Evolutionary conservation across 306 rosid genomes (phyloP).

Genomic region (Vachellia collinsii): DNA sequence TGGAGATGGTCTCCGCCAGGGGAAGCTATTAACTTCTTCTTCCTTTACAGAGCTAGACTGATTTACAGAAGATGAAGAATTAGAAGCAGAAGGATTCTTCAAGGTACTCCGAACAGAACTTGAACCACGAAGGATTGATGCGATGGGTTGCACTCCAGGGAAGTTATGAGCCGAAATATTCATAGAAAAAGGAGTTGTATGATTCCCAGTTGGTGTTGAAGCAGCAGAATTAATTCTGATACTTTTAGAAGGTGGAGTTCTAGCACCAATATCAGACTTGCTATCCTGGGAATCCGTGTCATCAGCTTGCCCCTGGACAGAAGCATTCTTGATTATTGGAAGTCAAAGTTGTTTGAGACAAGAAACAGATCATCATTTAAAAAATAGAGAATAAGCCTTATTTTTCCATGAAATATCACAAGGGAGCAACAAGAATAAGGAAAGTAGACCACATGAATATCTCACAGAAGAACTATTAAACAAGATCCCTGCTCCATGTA

Average conservation of each 20-base stretch:
- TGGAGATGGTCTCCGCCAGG: constrained; percentile 72
- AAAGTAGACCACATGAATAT: too few species aligned
- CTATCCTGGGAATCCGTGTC: constrained; percentile 69
- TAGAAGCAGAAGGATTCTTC: constrained; percentile 51
- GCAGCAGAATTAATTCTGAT: constrained; percentile 52
- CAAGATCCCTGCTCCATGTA: too few species aligned
- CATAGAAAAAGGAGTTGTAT: constrained; percentile 48
- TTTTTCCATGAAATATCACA: too few species aligned
- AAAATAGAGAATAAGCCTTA: not conserved
- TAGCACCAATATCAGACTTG: constrained; percentile 53
- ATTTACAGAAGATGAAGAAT: constrained; percentile 54
- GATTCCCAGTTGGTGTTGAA: constrained; percentile 60
- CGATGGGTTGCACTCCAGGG: constrained; percentile 49
- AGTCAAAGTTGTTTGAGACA: constrained; percentile 38
- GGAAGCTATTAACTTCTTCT: constrained; percentile 64
- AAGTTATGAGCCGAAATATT: constrained; percentile 53
- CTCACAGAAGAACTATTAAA: too few species aligned
- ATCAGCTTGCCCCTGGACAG: constrained; percentile 70
- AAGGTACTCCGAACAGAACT: constrained; percentile 47
- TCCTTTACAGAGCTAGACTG: constrained; percentile 62
- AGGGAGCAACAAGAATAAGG: too few species aligned
- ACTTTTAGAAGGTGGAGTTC: constrained; percentile 73
- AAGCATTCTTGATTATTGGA: constrained; percentile 42
- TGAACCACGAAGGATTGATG: constrained; percentile 49
- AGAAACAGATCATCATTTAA: too few species aligned